These are phyloP conservation scores for Apiospora kogelbergensis DNA, from an alignment of 2,329 filamentous ascomycete genomes.

Conservation along the genomic window DNA sequence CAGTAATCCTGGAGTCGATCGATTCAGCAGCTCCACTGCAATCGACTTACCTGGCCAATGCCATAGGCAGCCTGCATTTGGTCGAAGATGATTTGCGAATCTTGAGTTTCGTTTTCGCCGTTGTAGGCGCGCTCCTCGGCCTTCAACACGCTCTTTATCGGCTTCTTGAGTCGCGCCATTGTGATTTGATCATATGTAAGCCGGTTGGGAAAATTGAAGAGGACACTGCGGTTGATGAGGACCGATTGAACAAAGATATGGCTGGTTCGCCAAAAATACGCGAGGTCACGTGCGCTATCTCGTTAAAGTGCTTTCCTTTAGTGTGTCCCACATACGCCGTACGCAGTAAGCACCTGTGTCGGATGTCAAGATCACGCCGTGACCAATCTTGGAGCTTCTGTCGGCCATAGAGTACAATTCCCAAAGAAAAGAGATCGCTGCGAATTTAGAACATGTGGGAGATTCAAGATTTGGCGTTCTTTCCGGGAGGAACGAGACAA, in stretches of 20 bases:
- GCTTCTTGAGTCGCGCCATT: not conserved
- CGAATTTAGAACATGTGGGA: too few relatives aligned
- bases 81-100: not conserved
- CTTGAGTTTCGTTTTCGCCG: not conserved
- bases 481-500: too few relatives aligned
- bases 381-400: too few relatives aligned
- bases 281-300: not conserved
- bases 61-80: not conserved
- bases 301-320: not conserved
- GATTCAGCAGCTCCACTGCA: not conserved
- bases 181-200: too few relatives aligned
- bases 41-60: not conserved
- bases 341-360: too few relatives aligned
- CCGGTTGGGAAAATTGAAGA: not conserved
- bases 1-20: not conserved
- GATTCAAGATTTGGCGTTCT: too few relatives aligned
- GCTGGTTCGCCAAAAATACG: not conserved
- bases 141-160: not conserved
- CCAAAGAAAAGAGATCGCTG: too few relatives aligned
- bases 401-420: too few relatives aligned
- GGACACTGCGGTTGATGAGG: not conserved
- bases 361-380: not conserved
- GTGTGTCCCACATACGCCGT: too few relatives aligned
- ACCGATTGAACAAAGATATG: not conserved
- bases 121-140: constrained; percentile 1